These are phyloP conservation scores for Hypocrella siamensis DNA, from an alignment of 2,329 filamentous ascomycete species.

Conservation along the genomic window DNA sequence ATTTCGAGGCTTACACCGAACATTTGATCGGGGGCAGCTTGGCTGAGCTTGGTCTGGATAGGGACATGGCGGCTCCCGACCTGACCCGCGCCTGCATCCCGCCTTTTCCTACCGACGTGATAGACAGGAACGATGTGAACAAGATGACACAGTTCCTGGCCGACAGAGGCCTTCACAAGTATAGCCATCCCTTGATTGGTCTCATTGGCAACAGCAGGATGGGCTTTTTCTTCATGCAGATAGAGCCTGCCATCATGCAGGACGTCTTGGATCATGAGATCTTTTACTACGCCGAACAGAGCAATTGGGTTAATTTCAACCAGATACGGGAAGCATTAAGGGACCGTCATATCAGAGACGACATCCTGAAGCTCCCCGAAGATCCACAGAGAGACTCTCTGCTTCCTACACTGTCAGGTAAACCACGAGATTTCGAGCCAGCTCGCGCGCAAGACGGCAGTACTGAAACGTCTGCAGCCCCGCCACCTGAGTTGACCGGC, in stretches of 20 bases:
- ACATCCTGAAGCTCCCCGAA: no score
- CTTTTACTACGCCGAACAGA: constrained; percentile 3
- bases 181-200: constrained; percentile 4
- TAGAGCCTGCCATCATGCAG: constrained; percentile 9
- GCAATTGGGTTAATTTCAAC: constrained; percentile 6
- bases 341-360: no score
- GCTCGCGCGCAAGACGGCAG: no score
- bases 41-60: constrained; percentile 3
- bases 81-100: constrained; percentile 9
- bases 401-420: no score
- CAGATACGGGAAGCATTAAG: constrained; percentile 1
- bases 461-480: no score
- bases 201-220: constrained; percentile 5
- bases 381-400: no score
- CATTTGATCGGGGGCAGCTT: constrained; percentile 6
- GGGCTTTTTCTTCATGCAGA: constrained; percentile 11
- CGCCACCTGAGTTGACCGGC: no score
- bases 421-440: no score
- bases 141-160: constrained; percentile 8
- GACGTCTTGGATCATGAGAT: constrained; percentile 7
- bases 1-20: constrained; percentile 9
- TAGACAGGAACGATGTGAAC: constrained; percentile 6
- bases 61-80: constrained; percentile 3
- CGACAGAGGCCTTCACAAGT: background rate
- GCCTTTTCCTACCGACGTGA: constrained; percentile 9